Conservation (phyloP, 73 alveolate genomes). For the Halteria grandinella region DNA sequence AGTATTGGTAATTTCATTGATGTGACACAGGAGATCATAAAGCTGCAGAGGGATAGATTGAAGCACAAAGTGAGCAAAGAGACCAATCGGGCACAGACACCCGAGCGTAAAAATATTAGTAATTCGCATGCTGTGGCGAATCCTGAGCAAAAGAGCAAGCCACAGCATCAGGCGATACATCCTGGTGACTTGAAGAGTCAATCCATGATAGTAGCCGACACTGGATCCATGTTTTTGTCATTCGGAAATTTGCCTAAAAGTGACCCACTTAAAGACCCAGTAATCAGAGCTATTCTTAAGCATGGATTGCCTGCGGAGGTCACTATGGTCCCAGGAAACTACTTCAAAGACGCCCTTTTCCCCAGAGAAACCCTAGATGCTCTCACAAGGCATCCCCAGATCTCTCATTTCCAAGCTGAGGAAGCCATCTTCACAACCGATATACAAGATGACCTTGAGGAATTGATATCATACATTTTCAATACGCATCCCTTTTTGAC, state of each 20-base stretch:
- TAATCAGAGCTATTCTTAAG: not conserved
- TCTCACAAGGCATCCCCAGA: not conserved
- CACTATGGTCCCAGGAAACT: not conserved
- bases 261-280: not conserved
- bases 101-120: not conserved
- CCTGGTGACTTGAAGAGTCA: not conserved
- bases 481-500: not conserved
- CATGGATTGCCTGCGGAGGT: not conserved
- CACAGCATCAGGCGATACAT: not conserved
- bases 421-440: slow-evolving; percentile 38
- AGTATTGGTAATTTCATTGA: not conserved
- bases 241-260: not conserved
- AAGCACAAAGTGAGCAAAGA: not conserved
- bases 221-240: too few species aligned
- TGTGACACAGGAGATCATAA: too few species aligned
- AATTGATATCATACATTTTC: not conserved
- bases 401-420: slow-evolving; percentile 16
- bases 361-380: not conserved
- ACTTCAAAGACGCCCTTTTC: slow-evolving; percentile 12
- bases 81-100: not conserved
- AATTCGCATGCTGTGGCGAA: not conserved
- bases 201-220: not conserved
- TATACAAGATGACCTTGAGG: not conserved
- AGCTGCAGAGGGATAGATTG: not conserved
- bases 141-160: not conserved